A percentile compares a stretch with the other conserved stretches of the same genome.
Conservation (phyloP, 352 stramenopile genomes). For the Globisporangium recalcitrans region DNA sequence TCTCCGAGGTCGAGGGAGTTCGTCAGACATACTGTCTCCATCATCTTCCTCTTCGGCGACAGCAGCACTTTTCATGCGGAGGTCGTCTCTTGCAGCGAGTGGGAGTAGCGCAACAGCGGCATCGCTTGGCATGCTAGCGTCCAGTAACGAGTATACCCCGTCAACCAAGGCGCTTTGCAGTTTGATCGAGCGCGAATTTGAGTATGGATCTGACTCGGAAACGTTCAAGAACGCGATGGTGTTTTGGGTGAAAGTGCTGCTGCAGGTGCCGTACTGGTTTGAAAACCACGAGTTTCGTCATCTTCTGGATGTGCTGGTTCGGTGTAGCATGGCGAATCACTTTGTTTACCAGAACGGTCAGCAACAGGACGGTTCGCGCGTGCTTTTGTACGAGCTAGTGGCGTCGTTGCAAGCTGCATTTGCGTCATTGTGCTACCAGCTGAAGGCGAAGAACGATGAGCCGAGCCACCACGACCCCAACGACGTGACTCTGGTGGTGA, state of each 20-base stretch:
- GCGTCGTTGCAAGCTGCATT: constrained; percentile 33
- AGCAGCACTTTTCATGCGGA: constrained; percentile 40
- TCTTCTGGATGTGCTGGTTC: constrained; percentile 59
- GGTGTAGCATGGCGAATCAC: constrained; percentile 47
- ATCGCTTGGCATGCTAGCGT: constrained; percentile 44
- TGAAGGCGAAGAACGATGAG: constrained; percentile 29
- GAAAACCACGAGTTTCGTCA: constrained; percentile 66
- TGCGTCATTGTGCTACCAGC: constrained; percentile 27
- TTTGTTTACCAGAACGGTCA: not conserved
- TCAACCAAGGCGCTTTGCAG: constrained; percentile 49
- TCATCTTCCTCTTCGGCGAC: constrained; percentile 26
- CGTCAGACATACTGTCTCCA: constrained; percentile 27
- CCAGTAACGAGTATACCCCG: constrained; percentile 35
- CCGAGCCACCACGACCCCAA: constrained; percentile 26
- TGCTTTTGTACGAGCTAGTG: constrained; percentile 38
- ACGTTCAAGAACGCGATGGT: constrained; percentile 32
- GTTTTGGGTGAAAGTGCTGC: constrained; percentile 60
- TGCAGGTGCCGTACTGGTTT: constrained; percentile 77
- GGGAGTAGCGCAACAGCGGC: constrained; percentile 20
- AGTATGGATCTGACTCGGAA: constrained; percentile 39
- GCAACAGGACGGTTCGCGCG: not conserved
- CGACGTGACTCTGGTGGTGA: constrained; percentile 39
- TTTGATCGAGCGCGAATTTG: constrained; percentile 58
- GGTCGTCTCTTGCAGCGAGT: constrained; percentile 40
- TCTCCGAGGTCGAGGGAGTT: constrained; percentile 30